These are phyloP conservation scores for Mycena capillaripes DNA, from an alignment of 768 basidiomycete species.

Conservation along the genomic window DNA sequence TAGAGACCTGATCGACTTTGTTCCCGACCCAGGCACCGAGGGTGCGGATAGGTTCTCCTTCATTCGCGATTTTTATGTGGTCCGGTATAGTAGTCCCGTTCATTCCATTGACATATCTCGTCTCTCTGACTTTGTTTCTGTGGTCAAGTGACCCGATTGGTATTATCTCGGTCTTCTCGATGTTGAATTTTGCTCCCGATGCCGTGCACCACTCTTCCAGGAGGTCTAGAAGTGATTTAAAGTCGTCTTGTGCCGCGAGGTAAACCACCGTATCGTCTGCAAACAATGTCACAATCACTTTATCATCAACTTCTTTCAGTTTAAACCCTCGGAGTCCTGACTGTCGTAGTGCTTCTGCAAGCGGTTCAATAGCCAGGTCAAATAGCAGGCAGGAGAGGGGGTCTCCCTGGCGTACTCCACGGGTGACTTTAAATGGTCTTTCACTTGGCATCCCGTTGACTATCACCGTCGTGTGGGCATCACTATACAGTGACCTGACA, in stretches of 20 bases:
- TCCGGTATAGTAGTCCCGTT: constrained; percentile 6
- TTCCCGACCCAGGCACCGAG: constrained; percentile 28
- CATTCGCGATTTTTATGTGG: constrained; percentile 9
- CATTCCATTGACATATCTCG: background rate
- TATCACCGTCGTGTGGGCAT: constrained; percentile 38
- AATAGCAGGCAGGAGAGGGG: constrained; percentile 47
- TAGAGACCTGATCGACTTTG: background rate
- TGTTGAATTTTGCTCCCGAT: constrained; percentile 25
- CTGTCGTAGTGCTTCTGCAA: constrained; percentile 37
- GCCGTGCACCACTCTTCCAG: constrained; percentile 23
- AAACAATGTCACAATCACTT: constrained; percentile 8
- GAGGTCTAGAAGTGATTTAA: constrained; percentile 1
- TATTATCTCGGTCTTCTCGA: constrained; percentile 9
- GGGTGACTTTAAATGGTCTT: constrained; percentile 31
- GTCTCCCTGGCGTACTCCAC: constrained; percentile 50
- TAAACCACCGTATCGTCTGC: constrained; percentile 24
- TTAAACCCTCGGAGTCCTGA: constrained; percentile 15
- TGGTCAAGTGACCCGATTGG: background rate
- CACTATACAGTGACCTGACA: constrained; percentile 39
- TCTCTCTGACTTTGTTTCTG: background rate
- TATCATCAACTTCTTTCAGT: constrained; percentile 8
- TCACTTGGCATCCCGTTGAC: constrained; percentile 40
- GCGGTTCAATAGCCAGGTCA: constrained; percentile 37
- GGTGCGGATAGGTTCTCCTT: constrained; percentile 20
- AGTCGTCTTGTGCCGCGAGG: background rate